These are phyloP conservation scores for Colletotrichum tabaci DNA, from an alignment of 2,329 filamentous ascomycete genomes.

Conservation along the genomic window DNA sequence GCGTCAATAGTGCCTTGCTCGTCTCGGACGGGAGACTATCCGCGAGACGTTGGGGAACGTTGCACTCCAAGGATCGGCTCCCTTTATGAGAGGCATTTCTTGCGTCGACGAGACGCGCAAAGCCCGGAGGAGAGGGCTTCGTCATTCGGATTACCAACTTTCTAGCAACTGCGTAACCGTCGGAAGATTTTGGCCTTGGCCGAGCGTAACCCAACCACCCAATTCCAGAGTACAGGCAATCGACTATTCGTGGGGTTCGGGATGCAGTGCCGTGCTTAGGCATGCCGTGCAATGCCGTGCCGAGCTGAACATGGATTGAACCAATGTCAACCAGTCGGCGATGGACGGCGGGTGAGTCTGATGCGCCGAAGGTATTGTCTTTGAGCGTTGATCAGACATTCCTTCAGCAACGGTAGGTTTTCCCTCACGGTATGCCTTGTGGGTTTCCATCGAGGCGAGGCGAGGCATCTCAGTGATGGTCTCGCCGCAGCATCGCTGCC, in stretches of 20 bases:
- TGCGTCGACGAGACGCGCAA: not conserved
- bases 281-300: slow-evolving; percentile 27
- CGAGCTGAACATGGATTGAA: slow-evolving; percentile 18
- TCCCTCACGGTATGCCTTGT: no score
- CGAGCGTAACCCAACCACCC: slow-evolving; percentile 24
- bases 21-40: slow-evolving; percentile 7
- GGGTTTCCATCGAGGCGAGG: slow-evolving; percentile 21
- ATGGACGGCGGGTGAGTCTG: no score
- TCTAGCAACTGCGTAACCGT: not conserved
- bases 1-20: slow-evolving; percentile 9
- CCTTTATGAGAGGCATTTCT: not conserved
- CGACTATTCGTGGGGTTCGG: slow-evolving; percentile 16
- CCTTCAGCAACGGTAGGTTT: no score
- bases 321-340: slow-evolving; percentile 9
- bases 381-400: no score
- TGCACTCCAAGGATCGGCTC: slow-evolving; percentile 24
- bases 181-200: slow-evolving; percentile 18
- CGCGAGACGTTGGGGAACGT: slow-evolving; percentile 7
- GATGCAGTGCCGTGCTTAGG: slow-evolving; percentile 18
- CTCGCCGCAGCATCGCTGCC: slow-evolving; percentile 18
- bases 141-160: slow-evolving; percentile 15
- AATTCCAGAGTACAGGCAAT: slow-evolving; percentile 7
- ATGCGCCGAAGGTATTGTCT: no score
- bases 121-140: slow-evolving; percentile 6
- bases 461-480: slow-evolving; percentile 13